Conservation (phyloP, 2,329 filamentous ascomycete genomes). For the Cyphellophora europaea region DNA sequence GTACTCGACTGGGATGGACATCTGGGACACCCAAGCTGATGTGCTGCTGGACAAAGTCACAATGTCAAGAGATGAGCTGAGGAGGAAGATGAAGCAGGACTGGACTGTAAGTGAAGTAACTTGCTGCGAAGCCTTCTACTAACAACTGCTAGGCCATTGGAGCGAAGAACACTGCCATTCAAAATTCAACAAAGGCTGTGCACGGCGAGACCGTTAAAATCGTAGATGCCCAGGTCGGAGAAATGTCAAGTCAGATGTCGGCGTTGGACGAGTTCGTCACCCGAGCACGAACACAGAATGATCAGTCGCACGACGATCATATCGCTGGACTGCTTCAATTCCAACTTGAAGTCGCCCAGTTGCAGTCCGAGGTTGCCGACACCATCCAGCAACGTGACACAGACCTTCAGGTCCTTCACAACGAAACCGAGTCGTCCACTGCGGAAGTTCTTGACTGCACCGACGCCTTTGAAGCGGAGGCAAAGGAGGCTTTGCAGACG, state of each 20-base stretch:
- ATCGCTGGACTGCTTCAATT: constrained; percentile 56
- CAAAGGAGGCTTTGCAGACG: constrained; percentile 11
- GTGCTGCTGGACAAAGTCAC: constrained; percentile 62
- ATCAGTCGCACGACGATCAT: constrained; percentile 64
- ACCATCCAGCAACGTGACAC: constrained; percentile 5
- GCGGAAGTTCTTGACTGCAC: constrained; percentile 5
- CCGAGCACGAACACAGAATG: constrained; percentile 71
- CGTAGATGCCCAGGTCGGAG: constrained; percentile 78
- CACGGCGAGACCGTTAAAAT: constrained; percentile 85
- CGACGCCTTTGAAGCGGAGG: constrained; percentile 5
- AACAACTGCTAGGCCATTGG: constrained; percentile 51
- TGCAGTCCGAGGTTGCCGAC: constrained; percentile 1
- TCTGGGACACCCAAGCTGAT: constrained; percentile 62
- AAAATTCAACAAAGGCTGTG: constrained; percentile 72
- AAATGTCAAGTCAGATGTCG: constrained; percentile 80
- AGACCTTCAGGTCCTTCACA: constrained; percentile 6
- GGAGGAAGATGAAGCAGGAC: constrained; percentile 74
- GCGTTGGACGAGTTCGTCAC: constrained; percentile 85
- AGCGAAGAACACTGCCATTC: constrained; percentile 72
- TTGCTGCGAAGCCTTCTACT: constrained; percentile 4
- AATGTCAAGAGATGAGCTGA: constrained; percentile 66
- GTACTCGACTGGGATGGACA: constrained; percentile 64
- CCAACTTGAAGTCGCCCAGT: constrained; percentile 25
- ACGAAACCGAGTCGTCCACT: constrained; percentile 5
- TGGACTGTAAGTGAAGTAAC: constrained; percentile 55